Base-by-base conservation (phyloP, 2,329 filamentous ascomycete genomes). In the Aspergillus novoparasiticus region DNA sequence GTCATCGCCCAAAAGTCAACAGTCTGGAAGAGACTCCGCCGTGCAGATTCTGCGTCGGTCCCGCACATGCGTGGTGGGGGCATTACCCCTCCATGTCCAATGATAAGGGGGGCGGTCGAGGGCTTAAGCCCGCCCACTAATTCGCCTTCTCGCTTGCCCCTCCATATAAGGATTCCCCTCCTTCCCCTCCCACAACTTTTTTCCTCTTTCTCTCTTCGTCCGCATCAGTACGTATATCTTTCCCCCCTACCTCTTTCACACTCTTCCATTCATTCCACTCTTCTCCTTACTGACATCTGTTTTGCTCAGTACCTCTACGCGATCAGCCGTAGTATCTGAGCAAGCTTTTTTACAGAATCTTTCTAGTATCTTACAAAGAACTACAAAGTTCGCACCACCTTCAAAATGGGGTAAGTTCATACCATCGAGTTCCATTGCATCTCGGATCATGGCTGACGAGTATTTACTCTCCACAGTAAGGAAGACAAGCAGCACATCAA, bases 401-500 rank as follows among this genome's bases (percentile, higher is more conserved):
- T 79, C 82, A 87, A 67, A 80, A 89, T 89, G 86, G 86, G 86
- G 86, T 88, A 82, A 79, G 85, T 83, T 11, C 19, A 46, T 21
- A 14, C 41, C 2, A 3, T 16, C 26, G 41, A 41, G 2, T n/a
- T 4, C 5, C 0, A 5, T 5, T 23, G 3, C n/a, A 14, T 14
- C 14, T 30, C 1, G 1, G 23, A 19, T 9, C 26, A 53, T 53
- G 14, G 46, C 65, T 67, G 26, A 63, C 2, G n/a, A 0, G 48
- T 32, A 43, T 36, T 36, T 41, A 61, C 9, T 60, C 26, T 57
- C 66, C 71, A 76, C 80, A 94, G 94, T 92, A 98, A 93, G 88
- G 89, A 97, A 79, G 92, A 94, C 72, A 96, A 96, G 91, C 85
- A 83, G 85, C 94, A 98, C 85, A 93, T 98, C 85, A 94, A 94